Conservation (phyloP, 352 stramenopile species). For the Peronospora tabacina region DNA sequence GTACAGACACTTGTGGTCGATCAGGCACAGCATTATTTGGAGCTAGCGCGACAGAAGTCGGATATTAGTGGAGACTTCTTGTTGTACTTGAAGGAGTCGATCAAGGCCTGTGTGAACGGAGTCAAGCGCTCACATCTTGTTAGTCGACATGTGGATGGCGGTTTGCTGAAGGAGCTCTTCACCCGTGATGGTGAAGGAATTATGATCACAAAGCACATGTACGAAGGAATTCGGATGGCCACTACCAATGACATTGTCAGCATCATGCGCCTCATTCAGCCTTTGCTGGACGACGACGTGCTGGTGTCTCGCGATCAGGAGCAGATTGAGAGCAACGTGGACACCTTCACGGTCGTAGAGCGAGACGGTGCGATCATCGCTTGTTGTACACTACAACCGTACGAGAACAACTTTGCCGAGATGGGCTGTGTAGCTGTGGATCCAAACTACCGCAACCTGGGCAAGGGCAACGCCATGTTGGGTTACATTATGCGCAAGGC, state of each 20-base stretch:
- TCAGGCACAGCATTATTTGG: slow-evolving; percentile 76
- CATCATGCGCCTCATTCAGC: slow-evolving; percentile 85
- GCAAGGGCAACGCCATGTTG: slow-evolving; percentile 88
- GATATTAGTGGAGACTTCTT: slow-evolving; percentile 63
- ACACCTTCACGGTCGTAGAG: slow-evolving; percentile 85
- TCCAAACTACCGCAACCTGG: slow-evolving; percentile 73
- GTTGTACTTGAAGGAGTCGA: slow-evolving; percentile 80
- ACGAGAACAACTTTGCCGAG: slow-evolving; percentile 85
- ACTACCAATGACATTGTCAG: slow-evolving; percentile 88
- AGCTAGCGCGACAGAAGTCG: slow-evolving; percentile 55
- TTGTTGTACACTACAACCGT: slow-evolving; percentile 84
- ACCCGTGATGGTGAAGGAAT: slow-evolving; percentile 94
- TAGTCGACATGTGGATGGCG: slow-evolving; percentile 79
- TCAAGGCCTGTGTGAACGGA: slow-evolving; percentile 74
- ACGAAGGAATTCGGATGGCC: slow-evolving; percentile 92
- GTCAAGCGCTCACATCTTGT: slow-evolving; percentile 83
- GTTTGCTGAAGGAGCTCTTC: slow-evolving; percentile 95
- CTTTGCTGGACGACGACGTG: slow-evolving; percentile 82
- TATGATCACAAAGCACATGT: slow-evolving; percentile 96
- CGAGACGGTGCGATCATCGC: slow-evolving; percentile 86
- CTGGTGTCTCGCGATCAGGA: slow-evolving; percentile 83
- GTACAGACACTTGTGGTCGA: slow-evolving; percentile 77
- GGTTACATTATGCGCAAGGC: slow-evolving; percentile 87
- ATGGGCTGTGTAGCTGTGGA: slow-evolving; percentile 88
- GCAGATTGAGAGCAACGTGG: slow-evolving; percentile 84